Evolutionary conservation across 345 rosid genomes (phyloP).

Genomic region (Rhodamnia argentea): DNA sequence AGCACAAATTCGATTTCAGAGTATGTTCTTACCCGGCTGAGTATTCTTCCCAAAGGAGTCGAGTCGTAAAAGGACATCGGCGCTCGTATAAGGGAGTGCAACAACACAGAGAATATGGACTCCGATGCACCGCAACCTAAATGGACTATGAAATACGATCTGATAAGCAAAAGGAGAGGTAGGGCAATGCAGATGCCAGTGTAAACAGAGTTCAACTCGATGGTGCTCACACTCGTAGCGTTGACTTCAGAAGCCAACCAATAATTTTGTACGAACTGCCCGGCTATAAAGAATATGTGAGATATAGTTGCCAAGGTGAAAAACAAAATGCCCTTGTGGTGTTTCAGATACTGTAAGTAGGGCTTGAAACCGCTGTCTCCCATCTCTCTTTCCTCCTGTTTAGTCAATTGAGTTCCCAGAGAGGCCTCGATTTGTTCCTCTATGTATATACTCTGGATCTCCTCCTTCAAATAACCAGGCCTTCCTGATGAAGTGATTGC

Average conservation of each 20-base stretch:
- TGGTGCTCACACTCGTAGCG: constrained; percentile 8
- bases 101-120: constrained; percentile 16
- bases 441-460: constrained; percentile 8
- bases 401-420: constrained; percentile 28
- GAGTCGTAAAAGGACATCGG: constrained; percentile 43
- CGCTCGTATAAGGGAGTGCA: constrained; percentile 27
- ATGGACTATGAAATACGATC: constrained; percentile 8
- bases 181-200: constrained; percentile 5
- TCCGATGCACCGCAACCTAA: constrained; percentile 22
- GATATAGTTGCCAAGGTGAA: constrained; percentile 5
- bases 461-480: constrained; percentile 4
- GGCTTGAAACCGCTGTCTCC: constrained; percentile 48
- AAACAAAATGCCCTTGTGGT: constrained; percentile 17
- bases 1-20: neutral
- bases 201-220: constrained; percentile 12
- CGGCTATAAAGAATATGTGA: constrained; percentile 11
- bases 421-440: constrained; percentile 3
- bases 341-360: constrained; percentile 31
- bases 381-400: constrained; percentile 38
- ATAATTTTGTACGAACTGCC: constrained; percentile 18
- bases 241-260: constrained; percentile 28
- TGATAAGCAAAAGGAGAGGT: constrained; percentile 15
- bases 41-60: constrained; percentile 45
- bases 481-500: neutral
- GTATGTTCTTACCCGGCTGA: constrained; percentile 26